Base-by-base conservation (phyloP, 176 grass and related monocot species). In the Rhipidocladum racemiflorum region DNA sequence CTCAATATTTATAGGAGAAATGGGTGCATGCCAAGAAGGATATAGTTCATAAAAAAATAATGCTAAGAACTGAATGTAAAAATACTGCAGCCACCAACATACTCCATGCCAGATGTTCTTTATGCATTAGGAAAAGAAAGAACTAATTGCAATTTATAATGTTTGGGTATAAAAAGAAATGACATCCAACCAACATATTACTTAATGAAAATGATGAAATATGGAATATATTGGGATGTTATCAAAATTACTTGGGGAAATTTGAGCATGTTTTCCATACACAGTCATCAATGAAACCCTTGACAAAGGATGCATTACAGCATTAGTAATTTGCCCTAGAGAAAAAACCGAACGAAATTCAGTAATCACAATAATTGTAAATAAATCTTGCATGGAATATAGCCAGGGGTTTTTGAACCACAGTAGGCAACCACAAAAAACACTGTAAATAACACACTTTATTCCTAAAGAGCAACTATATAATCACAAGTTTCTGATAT, bases 391-490 rank as follows among this genome's bases (percentile, higher is more conserved):
- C 62, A 80, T 51, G 34, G n/a, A 75, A 38, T 28, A 61, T 50
- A 68, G 51, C 29, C 17, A 55, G 32, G 1, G 29, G 10, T 17
- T 83, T 80, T 35, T n/a, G 16, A 30, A 6, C 13, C 23, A n/a
- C 44, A 62, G 57, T 40, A 83, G 0, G 21, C 16, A 74, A 76
- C 44, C 63, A 81, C 44, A 85, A 62, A 45, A 63, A 55, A 27
- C 1, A 76, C 16, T 34, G 5, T 21, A 80, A 23, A 25, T 49
- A 44, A 34, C 62, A 70, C 21, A 24, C 10, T 75, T 13, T 70
- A 70, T 65, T 36, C 74, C 48, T n/a, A 63, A 5, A 55, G 12
- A 78, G 66, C 42, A 78, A 68, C 59, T 72, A 34, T 71, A 85
- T 23, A 85, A 75, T 50, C 18, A 29, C 6, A 61, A 70, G 32